These are phyloP conservation scores for Limnomonas spitsbergensis DNA, from an alignment of 139 green algal species.

Conservation along the genomic window DNA sequence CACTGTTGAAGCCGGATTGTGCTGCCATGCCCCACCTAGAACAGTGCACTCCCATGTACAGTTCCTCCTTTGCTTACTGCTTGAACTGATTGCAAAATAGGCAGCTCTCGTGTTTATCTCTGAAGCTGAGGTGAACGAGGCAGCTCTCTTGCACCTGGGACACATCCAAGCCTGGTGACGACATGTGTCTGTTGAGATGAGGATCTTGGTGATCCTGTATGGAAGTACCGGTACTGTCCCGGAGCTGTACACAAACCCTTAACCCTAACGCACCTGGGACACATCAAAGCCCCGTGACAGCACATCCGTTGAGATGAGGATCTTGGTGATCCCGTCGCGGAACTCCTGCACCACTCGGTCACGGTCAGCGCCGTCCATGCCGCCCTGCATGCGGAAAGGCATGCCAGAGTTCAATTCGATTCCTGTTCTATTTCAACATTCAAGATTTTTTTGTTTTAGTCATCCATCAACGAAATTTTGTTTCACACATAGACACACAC, in stretches of 20 bases:
- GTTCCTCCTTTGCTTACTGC: no score
- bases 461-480: not conserved
- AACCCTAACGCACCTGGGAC: conserved; percentile 63
- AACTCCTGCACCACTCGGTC: conserved; percentile 93
- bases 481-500: conserved; percentile 16
- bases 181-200: conserved; percentile 96
- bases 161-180: conserved; percentile 94
- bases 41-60: no score
- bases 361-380: conserved; percentile 77
- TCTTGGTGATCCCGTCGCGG: conserved; percentile 85
- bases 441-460: no score
- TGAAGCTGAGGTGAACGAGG: no score
- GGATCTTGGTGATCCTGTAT: conserved; percentile 87
- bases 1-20: no score
- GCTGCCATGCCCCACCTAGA: no score
- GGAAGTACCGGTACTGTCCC: conserved; percentile 90
- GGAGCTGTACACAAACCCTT: no score
- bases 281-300: conserved; percentile 95
- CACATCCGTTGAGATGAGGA: conserved; percentile 96
- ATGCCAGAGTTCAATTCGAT: not conserved
- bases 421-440: no score
- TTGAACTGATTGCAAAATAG: no score
- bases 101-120: no score
- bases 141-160: conserved; percentile 64
- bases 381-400: conserved; percentile 51